Evolutionary conservation across 2,329 filamentous ascomycete species (phyloP).

Genomic region (Ophidiomyces ophidiicola): DNA sequence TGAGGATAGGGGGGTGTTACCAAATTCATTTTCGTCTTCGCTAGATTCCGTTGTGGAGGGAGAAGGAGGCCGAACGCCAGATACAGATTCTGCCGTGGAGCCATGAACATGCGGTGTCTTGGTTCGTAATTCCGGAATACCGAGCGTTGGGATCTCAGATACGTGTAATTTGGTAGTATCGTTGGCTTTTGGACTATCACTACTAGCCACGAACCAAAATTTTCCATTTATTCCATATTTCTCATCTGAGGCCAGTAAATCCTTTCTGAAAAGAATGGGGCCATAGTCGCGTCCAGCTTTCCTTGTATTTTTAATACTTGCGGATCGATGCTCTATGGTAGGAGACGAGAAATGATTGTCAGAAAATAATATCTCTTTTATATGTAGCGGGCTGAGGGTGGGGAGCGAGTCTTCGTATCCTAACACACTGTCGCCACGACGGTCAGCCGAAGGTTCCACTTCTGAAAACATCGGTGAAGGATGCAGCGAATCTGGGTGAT

Average conservation of each 20-base stretch:
- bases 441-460: too few species aligned
- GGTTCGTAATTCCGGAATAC: conserved; percentile 23
- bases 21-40: conserved; percentile 15
- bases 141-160: conserved; percentile 29
- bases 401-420: too few species aligned
- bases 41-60: conserved; percentile 21
- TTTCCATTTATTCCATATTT: conserved; percentile 43
- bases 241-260: conserved; percentile 37
- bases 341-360: background rate
- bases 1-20: conserved; percentile 14
- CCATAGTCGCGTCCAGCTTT: conserved; percentile 28
- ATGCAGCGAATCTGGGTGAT: too few species aligned
- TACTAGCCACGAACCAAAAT: conserved; percentile 29
- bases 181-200: conserved; percentile 3
- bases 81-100: background rate
- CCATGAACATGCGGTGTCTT: conserved; percentile 1
- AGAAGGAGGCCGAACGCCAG: conserved; percentile 9
- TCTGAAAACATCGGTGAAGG: too few species aligned
- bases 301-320: too few species aligned
- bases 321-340: too few species aligned
- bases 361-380: conserved; percentile 37
- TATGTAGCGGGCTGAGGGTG: conserved; percentile 30
- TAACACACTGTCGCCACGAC: too few species aligned
- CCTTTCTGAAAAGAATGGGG: conserved; percentile 41
- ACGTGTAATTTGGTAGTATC: conserved; percentile 11